Evolutionary conservation across 208 protist species (phyloP).

Genomic region (Pavlovales sp.): DNA sequence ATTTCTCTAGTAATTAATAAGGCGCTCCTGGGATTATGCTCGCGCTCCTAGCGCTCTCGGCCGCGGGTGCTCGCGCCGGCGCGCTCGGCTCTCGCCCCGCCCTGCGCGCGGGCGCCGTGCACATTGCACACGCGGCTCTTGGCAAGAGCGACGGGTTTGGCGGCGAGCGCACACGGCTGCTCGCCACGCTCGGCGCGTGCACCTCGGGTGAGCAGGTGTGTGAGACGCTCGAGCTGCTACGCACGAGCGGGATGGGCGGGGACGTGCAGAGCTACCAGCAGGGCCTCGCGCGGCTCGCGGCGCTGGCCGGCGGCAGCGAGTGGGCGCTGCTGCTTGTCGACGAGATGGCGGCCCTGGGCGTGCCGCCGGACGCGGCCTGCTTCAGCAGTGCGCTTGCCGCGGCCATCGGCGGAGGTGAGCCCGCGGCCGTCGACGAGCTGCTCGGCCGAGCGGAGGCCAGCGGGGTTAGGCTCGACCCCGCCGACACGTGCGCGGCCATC

Average conservation of each 20-base stretch:
- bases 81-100: no score
- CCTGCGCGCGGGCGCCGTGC: no score
- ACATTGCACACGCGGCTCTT: no score
- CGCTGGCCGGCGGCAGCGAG: not conserved
- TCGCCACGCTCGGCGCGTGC: not conserved
- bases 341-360: not conserved
- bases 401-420: no score
- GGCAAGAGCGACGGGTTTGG: not conserved
- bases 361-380: not conserved
- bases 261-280: not conserved
- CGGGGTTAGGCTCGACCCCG: not conserved
- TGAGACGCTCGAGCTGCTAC: not conserved
- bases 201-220: not conserved
- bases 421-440: not conserved
- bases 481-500: not conserved
- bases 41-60: no score
- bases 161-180: not conserved
- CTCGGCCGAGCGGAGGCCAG: not conserved
- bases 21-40: no score
- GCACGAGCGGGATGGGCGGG: not conserved
- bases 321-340: not conserved
- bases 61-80: no score
- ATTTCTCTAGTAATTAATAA: no score
- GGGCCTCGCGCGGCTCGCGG: not conserved
- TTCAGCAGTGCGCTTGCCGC: not conserved